Evolutionary conservation across 805 yeast species (phyloP).

Genomic region (Suhomyces prunicola): DNA sequence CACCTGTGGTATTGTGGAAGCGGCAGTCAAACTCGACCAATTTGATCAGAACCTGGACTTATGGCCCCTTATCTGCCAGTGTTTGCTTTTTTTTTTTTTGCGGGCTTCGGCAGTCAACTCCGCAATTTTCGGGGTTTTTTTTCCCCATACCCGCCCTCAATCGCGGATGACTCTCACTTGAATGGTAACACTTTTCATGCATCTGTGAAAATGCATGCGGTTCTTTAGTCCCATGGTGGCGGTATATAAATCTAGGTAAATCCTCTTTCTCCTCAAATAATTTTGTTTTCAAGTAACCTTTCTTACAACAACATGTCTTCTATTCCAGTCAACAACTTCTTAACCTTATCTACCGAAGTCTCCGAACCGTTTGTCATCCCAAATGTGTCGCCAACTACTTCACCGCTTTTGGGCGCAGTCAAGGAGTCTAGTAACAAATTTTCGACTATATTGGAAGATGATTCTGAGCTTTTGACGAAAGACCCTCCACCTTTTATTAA

Average conservation of each 20-base stretch:
- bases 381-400: slow-evolving; percentile 55
- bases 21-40: not conserved
- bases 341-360: slow-evolving; percentile 53
- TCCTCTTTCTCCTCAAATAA: not conserved
- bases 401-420: slow-evolving; percentile 19
- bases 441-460: slow-evolving; percentile 1
- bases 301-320: slow-evolving; percentile 4
- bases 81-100: not conserved
- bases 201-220: not conserved
- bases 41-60: not conserved
- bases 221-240: not conserved
- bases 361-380: slow-evolving; percentile 66
- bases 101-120: not conserved
- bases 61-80: not conserved
- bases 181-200: not conserved
- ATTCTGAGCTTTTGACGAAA: not conserved
- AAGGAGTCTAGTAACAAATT: not conserved
- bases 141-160: slow-evolving; percentile 2
- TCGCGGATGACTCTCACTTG: slow-evolving; percentile 2
- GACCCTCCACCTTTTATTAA: slow-evolving; percentile 18
- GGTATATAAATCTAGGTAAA: not conserved
- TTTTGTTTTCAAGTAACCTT: not conserved
- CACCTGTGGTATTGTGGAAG: not conserved
- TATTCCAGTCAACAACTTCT: slow-evolving; percentile 31
- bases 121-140: not conserved